phyloP scores from a whole-genome alignment of 768 basidiomycete genomes.

The Rickenella mellea region DNA sequence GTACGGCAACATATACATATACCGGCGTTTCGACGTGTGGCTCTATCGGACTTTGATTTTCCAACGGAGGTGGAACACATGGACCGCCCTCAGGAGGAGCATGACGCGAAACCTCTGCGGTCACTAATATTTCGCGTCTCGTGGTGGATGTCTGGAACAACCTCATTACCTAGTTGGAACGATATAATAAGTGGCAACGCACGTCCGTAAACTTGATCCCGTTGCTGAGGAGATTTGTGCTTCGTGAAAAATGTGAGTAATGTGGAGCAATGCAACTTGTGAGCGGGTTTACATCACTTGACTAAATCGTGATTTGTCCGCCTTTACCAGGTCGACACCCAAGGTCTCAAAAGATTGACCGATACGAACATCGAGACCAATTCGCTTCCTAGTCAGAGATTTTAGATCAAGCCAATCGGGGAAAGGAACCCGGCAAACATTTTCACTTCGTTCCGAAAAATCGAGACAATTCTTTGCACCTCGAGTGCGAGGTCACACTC shows the following conservation, averaged over 20 bases:
- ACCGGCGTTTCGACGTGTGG: slow-evolving; percentile 4
- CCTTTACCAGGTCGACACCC: slow-evolving; percentile 19
- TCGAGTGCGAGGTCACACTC: slow-evolving; percentile 14
- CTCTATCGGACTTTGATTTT: slow-evolving; percentile 1
- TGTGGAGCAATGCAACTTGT: neutral
- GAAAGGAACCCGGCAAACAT: slow-evolving; percentile 11
- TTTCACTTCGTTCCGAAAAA: slow-evolving; percentile 27
- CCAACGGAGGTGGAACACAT: slow-evolving; percentile 18
- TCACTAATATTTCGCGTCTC: slow-evolving; percentile 19
- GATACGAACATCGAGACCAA: slow-evolving; percentile 20
- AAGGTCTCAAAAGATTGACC: slow-evolving; percentile 19
- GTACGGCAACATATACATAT: slow-evolving; percentile 25
- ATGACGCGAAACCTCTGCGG: slow-evolving; percentile 16
- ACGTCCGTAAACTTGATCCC: slow-evolving; percentile 26
- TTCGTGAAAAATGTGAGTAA: neutral
- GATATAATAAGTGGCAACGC: slow-evolving; percentile 6
- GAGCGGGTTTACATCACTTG: slow-evolving; percentile 19
- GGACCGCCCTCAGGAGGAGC: slow-evolving; percentile 18
- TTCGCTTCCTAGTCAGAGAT: slow-evolving; percentile 18
- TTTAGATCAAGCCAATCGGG: neutral
- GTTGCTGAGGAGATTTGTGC: slow-evolving; percentile 25
- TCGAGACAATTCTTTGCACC: slow-evolving; percentile 22
- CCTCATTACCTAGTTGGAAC: neutral
- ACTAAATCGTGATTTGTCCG: slow-evolving; percentile 27
- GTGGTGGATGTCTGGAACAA: slow-evolving; percentile 1